Evolutionary conservation across 345 rosid genomes (phyloP).

Genomic region (Toxicodendron radicans): DNA sequence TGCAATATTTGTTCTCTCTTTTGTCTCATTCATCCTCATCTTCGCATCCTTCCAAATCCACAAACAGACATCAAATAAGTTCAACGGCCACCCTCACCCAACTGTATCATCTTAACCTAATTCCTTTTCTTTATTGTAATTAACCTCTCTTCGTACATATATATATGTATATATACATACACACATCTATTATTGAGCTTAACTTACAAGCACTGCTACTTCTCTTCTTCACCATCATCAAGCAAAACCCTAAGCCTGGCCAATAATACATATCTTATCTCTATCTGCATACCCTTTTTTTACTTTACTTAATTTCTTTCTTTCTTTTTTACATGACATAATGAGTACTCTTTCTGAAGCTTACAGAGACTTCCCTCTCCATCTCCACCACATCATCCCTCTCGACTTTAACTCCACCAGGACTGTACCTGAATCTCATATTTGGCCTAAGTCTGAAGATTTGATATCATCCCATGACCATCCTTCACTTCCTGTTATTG

Average conservation of each 20-base stretch:
- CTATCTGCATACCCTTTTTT: neutral
- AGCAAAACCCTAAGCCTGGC: neutral
- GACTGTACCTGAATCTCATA: constrained; percentile 57
- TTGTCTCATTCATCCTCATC: constrained; percentile 21
- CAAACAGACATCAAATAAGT: constrained; percentile 28
- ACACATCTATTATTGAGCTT: neutral
- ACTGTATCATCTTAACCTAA: constrained; percentile 11
- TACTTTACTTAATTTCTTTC: neutral
- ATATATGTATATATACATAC: neutral
- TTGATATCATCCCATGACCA: constrained; percentile 20
- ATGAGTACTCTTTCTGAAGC: constrained; percentile 50
- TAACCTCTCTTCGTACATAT: neutral
- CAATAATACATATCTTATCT: no score
- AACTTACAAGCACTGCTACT: neutral
- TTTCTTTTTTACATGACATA: neutral
- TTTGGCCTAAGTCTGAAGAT: constrained; percentile 43
- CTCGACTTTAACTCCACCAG: constrained; percentile 49
- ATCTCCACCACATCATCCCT: constrained; percentile 47
- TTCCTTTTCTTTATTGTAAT: neutral
- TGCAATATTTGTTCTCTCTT: constrained; percentile 25
- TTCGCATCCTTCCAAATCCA: constrained; percentile 32
- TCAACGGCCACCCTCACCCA: constrained; percentile 25
- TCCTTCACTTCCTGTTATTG: constrained; percentile 49
- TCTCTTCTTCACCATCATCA: neutral
- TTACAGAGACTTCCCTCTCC: constrained; percentile 51